phyloP scores from a whole-genome alignment of 208 protist species.

The Trypanosoma lewisi region DNA sequence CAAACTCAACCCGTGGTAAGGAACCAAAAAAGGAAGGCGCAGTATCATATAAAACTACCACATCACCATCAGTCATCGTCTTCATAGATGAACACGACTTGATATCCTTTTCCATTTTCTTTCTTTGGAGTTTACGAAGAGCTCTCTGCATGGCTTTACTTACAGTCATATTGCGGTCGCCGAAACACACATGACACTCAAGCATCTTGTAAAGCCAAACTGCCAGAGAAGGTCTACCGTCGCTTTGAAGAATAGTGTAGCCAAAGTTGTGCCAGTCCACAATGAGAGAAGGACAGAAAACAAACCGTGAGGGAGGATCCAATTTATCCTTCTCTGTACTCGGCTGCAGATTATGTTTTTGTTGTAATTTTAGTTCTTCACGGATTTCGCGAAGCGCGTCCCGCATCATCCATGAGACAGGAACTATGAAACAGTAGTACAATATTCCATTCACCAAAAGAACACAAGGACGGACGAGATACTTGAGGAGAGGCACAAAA shows the following conservation, averaged over 20 bases:
- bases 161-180: slow-evolving; percentile 79
- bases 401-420: slow-evolving; percentile 61
- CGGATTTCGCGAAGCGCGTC: slow-evolving; percentile 58
- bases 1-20: slow-evolving; percentile 36
- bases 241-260: slow-evolving; percentile 76
- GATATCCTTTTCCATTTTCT: neutral
- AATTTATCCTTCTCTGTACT: neutral
- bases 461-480: slow-evolving; percentile 50
- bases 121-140: slow-evolving; percentile 13
- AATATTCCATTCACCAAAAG: slow-evolving; percentile 55
- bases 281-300: slow-evolving; percentile 50
- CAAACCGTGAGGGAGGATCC: neutral
- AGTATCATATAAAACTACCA: slow-evolving; percentile 74
- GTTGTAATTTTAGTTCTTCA: slow-evolving; percentile 31
- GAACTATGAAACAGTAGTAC: slow-evolving; percentile 75
- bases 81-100: neutral
- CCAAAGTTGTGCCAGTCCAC: slow-evolving; percentile 94
- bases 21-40: slow-evolving; percentile 72
- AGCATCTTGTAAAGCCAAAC: slow-evolving; percentile 68
- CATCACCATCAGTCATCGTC: slow-evolving; percentile 12
- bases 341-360: neutral
- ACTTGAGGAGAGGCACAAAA: slow-evolving; percentile 75
- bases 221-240: slow-evolving; percentile 40
- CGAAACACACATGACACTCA: slow-evolving; percentile 59
- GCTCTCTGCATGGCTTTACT: slow-evolving; percentile 69